Base-by-base conservation (phyloP, 2,329 filamentous ascomycete genomes). In the Neospermospora avenae region DNA sequence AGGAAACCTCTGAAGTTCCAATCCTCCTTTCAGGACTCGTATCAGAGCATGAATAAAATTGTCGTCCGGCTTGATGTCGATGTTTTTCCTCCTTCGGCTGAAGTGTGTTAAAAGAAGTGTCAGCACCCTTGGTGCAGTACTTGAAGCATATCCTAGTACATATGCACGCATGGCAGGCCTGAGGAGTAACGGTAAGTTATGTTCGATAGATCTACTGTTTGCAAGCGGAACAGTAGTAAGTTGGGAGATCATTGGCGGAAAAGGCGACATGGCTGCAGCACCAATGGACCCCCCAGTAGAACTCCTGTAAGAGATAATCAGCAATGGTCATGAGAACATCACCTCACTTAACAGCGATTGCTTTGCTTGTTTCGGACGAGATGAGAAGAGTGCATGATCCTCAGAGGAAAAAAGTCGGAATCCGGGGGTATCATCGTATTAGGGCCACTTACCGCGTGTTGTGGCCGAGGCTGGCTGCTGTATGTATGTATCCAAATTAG, bases 91-190 rank as follows among this genome's bases (percentile, higher is more conserved):
- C 59, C 55, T 69, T 37, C 67, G 59, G 60, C 75, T 76, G 63
- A 81, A 69, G 68, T 80, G 76, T 64, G 81, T 78, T 56, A 85
- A 69, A 31, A 85, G 64, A 60, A 86, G 72, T 2, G 80, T 81
- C 64, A 85, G 68, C 22, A 87, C 72, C 61, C 83, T 77, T 13
- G 84, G 84, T 28, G 76, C 78, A 7, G 86, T 82, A 35, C 80
- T 77, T 55, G 83, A 86, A 18, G 79, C 80, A 74, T 86, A 87
- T 31, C 84, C 84, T 35, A 87, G 68, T 14, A 84, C 69, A 71
- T 85, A 88, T 49, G 85, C 84, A 60, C 83, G 80, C 57, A 85
- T 68, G 24, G 85, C 72, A 16, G 85, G 84, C 55, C 81, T 79
- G 34, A 87, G 72, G 42, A 78, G 63, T 13, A 80, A 76, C 31